Percentiles rank a stretch among this genome's conserved stretches.
phyloP scores from a whole-genome alignment of 31 red algal genomes.

The Endocladia muricata region DNA sequence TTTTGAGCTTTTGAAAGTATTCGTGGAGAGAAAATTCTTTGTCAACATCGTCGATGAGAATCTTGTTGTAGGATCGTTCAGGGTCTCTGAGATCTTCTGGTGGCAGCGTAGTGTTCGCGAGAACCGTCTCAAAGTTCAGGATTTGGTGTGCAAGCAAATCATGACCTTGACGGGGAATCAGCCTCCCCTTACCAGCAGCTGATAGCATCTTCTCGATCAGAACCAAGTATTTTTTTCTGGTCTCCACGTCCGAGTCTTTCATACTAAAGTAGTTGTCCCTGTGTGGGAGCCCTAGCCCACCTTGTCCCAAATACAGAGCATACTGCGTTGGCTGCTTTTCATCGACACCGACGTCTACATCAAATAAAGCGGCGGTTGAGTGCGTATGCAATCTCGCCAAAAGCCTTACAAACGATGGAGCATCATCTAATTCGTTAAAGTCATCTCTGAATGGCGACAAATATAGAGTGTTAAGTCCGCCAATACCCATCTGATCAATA shows the following conservation, averaged over 20 bases:
- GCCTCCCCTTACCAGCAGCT: constrained; percentile 48
- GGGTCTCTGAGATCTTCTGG: constrained; percentile 82
- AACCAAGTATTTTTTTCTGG: constrained; percentile 39
- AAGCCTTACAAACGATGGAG: constrained; percentile 11
- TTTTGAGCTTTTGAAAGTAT: constrained; percentile 28
- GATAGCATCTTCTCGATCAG: constrained; percentile 53
- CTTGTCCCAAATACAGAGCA: constrained; percentile 72
- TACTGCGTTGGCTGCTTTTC: constrained; percentile 57
- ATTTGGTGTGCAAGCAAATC: constrained; percentile 47
- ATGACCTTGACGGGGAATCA: constrained; percentile 66
- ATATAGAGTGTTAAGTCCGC: constrained; percentile 41
- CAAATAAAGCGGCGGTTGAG: constrained; percentile 36
- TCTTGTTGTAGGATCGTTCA: constrained; percentile 72
- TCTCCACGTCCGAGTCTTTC: constrained; percentile 49
- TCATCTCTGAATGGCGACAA: constrained; percentile 40
- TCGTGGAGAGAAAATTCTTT: constrained; percentile 25
- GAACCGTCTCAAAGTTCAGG: constrained; percentile 64
- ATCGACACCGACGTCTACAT: constrained; percentile 58
- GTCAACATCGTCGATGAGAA: constrained; percentile 30
- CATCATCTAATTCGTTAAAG: constrained; percentile 27
- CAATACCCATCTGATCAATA: constrained; percentile 54
- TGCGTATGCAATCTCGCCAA: constrained; percentile 37
- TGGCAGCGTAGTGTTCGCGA: constrained; percentile 73
- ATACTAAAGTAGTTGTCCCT: constrained; percentile 73
- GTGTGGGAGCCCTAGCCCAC: constrained; percentile 78